These are phyloP conservation scores for Metarhizium sp. DNA, from an alignment of 2,329 filamentous ascomycete genomes.

Conservation along the genomic window DNA sequence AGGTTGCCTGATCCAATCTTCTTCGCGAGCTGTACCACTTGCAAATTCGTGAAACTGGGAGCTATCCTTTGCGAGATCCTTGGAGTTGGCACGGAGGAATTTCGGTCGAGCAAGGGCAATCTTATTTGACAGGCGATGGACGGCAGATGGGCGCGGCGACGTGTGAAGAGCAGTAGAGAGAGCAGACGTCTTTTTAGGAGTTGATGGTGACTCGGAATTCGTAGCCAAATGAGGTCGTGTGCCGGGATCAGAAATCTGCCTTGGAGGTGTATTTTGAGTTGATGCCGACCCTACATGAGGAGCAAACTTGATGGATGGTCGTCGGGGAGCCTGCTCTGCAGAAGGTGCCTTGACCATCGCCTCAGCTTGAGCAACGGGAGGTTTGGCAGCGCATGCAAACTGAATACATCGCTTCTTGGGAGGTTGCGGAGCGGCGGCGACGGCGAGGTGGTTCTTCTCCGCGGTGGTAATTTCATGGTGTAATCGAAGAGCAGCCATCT, in stretches of 20 bases:
- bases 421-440: conserved; percentile 31
- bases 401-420: conserved; percentile 80
- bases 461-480: conserved; percentile 17
- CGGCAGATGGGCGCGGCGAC: conserved; percentile 13
- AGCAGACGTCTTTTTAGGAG: conserved; percentile 19
- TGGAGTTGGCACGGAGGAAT: conserved; percentile 41
- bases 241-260: conserved; percentile 8
- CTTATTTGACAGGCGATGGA: conserved; percentile 13
- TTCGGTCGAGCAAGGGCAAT: conserved; percentile 24
- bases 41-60: conserved; percentile 85
- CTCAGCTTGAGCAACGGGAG: conserved; percentile 32
- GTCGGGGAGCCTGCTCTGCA: conserved; percentile 34
- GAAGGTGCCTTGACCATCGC: conserved; percentile 23
- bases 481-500: conserved; percentile 38
- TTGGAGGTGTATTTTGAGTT: conserved; percentile 29
- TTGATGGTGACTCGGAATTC: conserved; percentile 19
- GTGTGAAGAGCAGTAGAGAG: conserved; percentile 11
- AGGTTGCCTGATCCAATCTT: conserved; percentile 80
- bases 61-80: conserved; percentile 43
- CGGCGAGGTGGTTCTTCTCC: conserved; percentile 16
- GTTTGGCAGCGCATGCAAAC: conserved; percentile 71
- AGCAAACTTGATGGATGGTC: conserved; percentile 65
- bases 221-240: conserved; percentile 8
- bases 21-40: conserved; percentile 68
- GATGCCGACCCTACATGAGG: conserved; percentile 45